These are phyloP conservation scores for Suillus subaureus DNA, from an alignment of 768 basidiomycete genomes.

Conservation along the genomic window DNA sequence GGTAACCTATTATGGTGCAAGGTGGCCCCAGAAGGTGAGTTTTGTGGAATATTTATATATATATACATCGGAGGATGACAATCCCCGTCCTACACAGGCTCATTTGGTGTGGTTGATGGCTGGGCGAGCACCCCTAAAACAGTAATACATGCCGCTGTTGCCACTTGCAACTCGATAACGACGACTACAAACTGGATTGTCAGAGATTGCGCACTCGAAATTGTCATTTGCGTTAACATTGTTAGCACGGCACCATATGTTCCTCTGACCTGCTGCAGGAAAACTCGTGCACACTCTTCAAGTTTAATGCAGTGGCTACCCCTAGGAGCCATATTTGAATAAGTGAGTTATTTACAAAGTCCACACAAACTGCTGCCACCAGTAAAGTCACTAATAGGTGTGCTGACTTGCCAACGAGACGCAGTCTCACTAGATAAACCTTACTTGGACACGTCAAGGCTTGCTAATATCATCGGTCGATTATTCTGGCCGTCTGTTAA, in stretches of 20 bases:
- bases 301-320: not conserved
- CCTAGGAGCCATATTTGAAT: not conserved
- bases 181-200: not conserved
- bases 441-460: not conserved
- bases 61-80: constrained; percentile 2
- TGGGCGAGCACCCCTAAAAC: not conserved
- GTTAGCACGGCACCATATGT: not conserved
- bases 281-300: not conserved
- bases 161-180: not conserved
- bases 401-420: not conserved
- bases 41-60: not conserved
- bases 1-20: constrained; percentile 2
- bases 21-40: not conserved
- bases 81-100: constrained; percentile 1
- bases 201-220: not conserved
- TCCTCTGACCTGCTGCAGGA: not conserved
- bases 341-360: not conserved
- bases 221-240: not conserved
- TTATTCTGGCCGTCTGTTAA: not conserved
- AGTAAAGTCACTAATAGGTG: not conserved
- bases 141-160: not conserved
- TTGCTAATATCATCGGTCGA: constrained; percentile 3
- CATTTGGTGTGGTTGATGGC: not conserved
- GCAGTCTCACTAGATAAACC: not conserved
- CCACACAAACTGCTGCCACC: not conserved